Evolutionary conservation across 1,284 basidiomycete species (phyloP).

Genomic region (Sanguinoderma infundibulare): DNA sequence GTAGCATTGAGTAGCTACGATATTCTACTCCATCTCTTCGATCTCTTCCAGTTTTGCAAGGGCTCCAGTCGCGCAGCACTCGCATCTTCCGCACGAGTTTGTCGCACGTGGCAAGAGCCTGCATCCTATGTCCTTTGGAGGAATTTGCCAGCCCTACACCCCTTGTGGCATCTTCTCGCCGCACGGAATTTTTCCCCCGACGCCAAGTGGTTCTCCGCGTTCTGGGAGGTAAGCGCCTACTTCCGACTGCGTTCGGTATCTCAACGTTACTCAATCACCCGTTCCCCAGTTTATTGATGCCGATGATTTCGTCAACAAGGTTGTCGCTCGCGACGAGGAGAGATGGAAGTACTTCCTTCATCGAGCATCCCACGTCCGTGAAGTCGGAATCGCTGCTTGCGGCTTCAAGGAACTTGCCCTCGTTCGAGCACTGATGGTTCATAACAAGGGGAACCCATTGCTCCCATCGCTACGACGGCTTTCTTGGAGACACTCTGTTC

Average conservation of each 20-base stretch:
- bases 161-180: constrained; percentile 18
- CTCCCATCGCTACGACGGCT: constrained; percentile 14
- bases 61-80: not conserved
- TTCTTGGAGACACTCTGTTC: constrained; percentile 14
- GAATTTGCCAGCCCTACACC: constrained; percentile 12
- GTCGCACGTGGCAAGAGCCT: constrained; percentile 16
- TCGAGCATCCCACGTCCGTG: constrained; percentile 16
- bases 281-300: constrained; percentile 1
- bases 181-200: constrained; percentile 14
- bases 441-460: constrained; percentile 13
- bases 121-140: constrained; percentile 20
- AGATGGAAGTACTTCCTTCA: constrained; percentile 17
- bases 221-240: constrained; percentile 14
- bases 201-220: constrained; percentile 13
- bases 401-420: constrained; percentile 11
- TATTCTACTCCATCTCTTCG: constrained; percentile 14
- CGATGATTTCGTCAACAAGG: constrained; percentile 13
- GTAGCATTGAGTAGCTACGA: constrained; percentile 11
- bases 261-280: not conserved
- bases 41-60: not conserved
- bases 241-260: no score
- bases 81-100: constrained; percentile 18
- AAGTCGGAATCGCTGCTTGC: constrained; percentile 11
- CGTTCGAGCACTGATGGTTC: constrained; percentile 10
- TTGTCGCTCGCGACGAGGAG: constrained; percentile 1